Conservation (phyloP, 352 stramenopile genomes). For the Pythium vanterpoolii region DNA sequence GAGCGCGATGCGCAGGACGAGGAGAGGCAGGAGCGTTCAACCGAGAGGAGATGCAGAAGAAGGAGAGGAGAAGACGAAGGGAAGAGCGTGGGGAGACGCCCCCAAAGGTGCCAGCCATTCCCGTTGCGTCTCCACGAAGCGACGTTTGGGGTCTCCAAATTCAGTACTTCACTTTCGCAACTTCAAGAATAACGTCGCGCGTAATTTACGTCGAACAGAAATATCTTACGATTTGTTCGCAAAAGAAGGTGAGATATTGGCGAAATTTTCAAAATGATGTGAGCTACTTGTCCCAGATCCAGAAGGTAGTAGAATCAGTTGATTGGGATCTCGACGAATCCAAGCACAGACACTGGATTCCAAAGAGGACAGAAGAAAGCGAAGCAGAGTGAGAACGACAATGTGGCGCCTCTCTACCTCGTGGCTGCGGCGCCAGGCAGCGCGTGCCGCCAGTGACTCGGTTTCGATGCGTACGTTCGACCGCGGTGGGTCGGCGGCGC, state of each 20-base stretch:
- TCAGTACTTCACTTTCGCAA: slow-evolving; percentile 15
- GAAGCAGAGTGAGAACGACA: slow-evolving; percentile 1
- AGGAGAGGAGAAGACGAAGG: background rate
- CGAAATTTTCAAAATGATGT: too few species aligned
- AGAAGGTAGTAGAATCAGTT: background rate
- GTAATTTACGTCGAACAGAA: slow-evolving; percentile 9
- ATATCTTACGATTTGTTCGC: slow-evolving; percentile 4
- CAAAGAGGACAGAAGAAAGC: background rate
- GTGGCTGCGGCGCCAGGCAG: slow-evolving; percentile 14
- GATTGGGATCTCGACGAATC: slow-evolving; percentile 1
- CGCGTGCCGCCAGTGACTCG: background rate
- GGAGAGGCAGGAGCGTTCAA: background rate
- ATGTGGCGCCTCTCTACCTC: slow-evolving; percentile 17
- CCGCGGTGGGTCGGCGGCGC: background rate
- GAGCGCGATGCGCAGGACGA: slow-evolving; percentile 1
- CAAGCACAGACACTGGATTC: too few species aligned
- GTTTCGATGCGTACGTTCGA: background rate
- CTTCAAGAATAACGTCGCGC: slow-evolving; percentile 17
- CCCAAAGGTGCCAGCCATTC: slow-evolving; percentile 1
- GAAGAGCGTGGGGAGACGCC: background rate
- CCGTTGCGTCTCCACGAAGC: slow-evolving; percentile 6
- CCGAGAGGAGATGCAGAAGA: slow-evolving; percentile 1
- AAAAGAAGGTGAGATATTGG: background rate
- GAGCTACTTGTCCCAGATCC: background rate
- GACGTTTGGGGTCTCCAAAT: slow-evolving; percentile 9